Conservation (phyloP, 2,329 filamentous ascomycete species). For the Allantophomopsis lycopodina region DNA sequence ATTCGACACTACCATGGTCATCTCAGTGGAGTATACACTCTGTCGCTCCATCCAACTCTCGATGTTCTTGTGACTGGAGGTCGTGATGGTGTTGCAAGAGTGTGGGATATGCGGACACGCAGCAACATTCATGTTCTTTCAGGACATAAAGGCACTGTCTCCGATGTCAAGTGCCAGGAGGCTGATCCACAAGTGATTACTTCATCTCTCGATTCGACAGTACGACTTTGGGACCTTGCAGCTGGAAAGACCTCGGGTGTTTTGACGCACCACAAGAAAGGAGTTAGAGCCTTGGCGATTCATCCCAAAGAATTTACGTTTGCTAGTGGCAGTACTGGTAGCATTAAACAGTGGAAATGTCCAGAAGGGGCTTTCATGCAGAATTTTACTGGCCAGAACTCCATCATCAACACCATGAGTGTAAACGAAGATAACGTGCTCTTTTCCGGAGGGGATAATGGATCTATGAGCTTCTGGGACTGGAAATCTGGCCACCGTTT, state of each 20-base stretch:
- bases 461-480: constrained; percentile 95
- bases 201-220: constrained; percentile 81
- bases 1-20: constrained; percentile 97
- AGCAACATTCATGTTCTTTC: constrained; percentile 89
- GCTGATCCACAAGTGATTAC: constrained; percentile 93
- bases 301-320: constrained; percentile 96
- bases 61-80: constrained; percentile 93
- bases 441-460: constrained; percentile 91
- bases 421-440: constrained; percentile 93
- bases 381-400: constrained; percentile 93
- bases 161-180: constrained; percentile 85
- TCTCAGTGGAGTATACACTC: constrained; percentile 85
- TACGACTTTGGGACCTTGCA: constrained; percentile 88
- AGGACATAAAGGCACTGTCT: constrained; percentile 83
- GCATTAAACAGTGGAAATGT: constrained; percentile 99
- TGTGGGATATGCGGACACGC: constrained; percentile 97
- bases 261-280: constrained; percentile 96
- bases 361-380: constrained; percentile 98
- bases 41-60: constrained; percentile 85
- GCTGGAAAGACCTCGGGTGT: constrained; percentile 95
- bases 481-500: constrained; percentile 95
- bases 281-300: constrained; percentile 68
- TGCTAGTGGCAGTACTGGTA: constrained; percentile 77
- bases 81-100: constrained; percentile 82
- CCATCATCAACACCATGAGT: constrained; percentile 86